A percentile compares a stretch with the other conserved stretches of the same genome.
Evolutionary conservation across 2,329 filamentous ascomycete genomes (phyloP).

Genomic region (Cercospora janseana): DNA sequence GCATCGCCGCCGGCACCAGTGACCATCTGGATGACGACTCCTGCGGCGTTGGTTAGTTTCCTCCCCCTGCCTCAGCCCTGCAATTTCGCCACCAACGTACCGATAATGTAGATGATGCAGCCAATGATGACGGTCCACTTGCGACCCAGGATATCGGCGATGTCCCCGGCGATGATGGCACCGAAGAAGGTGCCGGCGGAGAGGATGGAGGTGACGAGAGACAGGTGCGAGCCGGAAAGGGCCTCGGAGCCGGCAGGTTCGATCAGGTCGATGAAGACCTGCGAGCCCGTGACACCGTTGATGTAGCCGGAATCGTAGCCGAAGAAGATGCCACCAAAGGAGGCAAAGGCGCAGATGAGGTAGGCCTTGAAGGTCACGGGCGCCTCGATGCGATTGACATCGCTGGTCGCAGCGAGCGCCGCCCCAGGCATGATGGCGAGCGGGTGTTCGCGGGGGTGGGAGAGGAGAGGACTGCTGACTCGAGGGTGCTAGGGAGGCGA

Average conservation of each 20-base stretch:
- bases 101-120: constrained; percentile 66
- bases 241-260: constrained; percentile 41
- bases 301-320: constrained; percentile 78
- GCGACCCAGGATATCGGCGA: constrained; percentile 72
- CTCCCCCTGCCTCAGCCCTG: neutral
- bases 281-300: constrained; percentile 48
- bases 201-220: constrained; percentile 71
- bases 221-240: constrained; percentile 43
- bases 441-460: neutral
- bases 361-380: constrained; percentile 48
- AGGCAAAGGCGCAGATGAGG: constrained; percentile 47
- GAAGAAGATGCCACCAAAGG: constrained; percentile 66
- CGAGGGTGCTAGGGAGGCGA: neutral
- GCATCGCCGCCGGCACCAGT: constrained; percentile 41
- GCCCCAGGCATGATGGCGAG: constrained; percentile 24
- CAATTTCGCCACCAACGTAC: constrained; percentile 23
- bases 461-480: neutral
- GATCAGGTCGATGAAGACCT: constrained; percentile 54
- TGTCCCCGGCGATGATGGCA: constrained; percentile 71
- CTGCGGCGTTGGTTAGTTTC: constrained; percentile 17
- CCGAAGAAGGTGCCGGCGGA: constrained; percentile 72
- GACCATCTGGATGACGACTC: constrained; percentile 64
- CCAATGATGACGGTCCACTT: constrained; percentile 69
- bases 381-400: constrained; percentile 55
- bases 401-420: constrained; percentile 44